These are phyloP conservation scores for Thraustochytrium striatum DNA, from an alignment of 352 stramenopile species.

Conservation along the genomic window DNA sequence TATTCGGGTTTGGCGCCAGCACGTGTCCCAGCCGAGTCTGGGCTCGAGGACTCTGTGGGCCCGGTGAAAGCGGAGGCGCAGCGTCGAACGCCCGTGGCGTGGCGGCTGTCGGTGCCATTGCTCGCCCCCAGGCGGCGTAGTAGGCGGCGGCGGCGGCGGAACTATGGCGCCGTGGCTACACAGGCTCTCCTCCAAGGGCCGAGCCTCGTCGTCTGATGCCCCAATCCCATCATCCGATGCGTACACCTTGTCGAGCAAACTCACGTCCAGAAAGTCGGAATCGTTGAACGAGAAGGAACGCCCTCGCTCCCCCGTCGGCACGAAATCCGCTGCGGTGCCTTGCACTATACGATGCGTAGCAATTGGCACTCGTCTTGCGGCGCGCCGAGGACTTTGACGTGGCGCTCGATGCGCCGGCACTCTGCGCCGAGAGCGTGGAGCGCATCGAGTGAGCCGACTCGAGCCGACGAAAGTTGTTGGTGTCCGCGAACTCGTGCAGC, in stretches of 20 bases:
- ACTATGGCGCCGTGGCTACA: too few relatives aligned
- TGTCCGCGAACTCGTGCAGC: slow-evolving; percentile 40
- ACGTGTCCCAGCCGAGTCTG: too few relatives aligned
- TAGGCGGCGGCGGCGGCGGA: too few relatives aligned
- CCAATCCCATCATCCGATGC: slow-evolving; percentile 25
- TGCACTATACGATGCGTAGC: background rate
- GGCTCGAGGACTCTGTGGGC: too few relatives aligned
- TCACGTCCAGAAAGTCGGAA: slow-evolving; percentile 9
- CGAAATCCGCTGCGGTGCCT: background rate
- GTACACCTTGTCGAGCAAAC: slow-evolving; percentile 1
- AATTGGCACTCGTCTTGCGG: background rate
- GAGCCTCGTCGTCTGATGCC: background rate
- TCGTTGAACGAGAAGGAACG: slow-evolving; percentile 28
- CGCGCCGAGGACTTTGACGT: background rate
- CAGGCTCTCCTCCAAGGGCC: background rate
- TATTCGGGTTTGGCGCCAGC: too few relatives aligned
- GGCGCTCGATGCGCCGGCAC: background rate
- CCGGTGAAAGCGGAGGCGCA: too few relatives aligned
- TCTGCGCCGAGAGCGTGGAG: background rate
- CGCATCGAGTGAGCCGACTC: slow-evolving; percentile 16
- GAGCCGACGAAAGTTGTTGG: background rate
- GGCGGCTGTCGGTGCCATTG: too few relatives aligned
- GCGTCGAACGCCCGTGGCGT: too few relatives aligned
- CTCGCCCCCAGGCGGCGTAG: too few relatives aligned
- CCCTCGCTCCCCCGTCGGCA: background rate